Conservation (phyloP, 345 rosid species). For the Passiflora organensis region DNA sequence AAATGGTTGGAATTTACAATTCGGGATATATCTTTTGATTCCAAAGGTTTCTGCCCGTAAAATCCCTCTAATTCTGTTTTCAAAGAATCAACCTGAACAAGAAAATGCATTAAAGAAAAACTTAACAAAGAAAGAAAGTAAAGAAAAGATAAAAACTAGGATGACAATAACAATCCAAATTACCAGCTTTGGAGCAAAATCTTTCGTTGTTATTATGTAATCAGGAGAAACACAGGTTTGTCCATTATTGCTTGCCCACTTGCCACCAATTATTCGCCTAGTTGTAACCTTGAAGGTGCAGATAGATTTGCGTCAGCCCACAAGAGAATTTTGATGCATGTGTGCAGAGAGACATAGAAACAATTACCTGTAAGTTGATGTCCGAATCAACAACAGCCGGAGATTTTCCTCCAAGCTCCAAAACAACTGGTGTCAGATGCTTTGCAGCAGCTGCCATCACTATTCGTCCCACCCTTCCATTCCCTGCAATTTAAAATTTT, state of each 20-base stretch:
- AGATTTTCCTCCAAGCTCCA: constrained; percentile 96
- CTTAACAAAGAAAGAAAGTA: constrained; percentile 2
- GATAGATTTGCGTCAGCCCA: constrained; percentile 14
- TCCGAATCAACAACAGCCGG: constrained; percentile 79
- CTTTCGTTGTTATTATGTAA: constrained; percentile 71
- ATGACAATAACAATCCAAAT: constrained; percentile 15
- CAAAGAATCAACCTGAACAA: constrained; percentile 51
- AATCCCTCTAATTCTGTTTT: constrained; percentile 58
- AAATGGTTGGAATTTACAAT: constrained; percentile 82
- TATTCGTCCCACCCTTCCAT: constrained; percentile 62
- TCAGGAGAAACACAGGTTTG: constrained; percentile 93
- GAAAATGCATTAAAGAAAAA: not conserved
- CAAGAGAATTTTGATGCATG: not conserved
- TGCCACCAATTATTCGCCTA: constrained; percentile 76
- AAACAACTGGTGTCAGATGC: constrained; percentile 84
- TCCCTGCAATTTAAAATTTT: constrained; percentile 42
- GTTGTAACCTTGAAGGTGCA: constrained; percentile 52
- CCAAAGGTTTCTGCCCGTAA: constrained; percentile 73
- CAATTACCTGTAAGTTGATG: constrained; percentile 55
- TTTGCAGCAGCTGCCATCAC: constrained; percentile 96
- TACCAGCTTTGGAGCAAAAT: constrained; percentile 69
- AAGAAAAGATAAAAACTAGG: not conserved
- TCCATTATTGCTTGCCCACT: constrained; percentile 92
- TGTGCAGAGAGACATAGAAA: not conserved
- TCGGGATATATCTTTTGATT: constrained; percentile 77